These are phyloP conservation scores for Calocybe gangraenosa DNA, from an alignment of 768 basidiomycete genomes.

Conservation along the genomic window DNA sequence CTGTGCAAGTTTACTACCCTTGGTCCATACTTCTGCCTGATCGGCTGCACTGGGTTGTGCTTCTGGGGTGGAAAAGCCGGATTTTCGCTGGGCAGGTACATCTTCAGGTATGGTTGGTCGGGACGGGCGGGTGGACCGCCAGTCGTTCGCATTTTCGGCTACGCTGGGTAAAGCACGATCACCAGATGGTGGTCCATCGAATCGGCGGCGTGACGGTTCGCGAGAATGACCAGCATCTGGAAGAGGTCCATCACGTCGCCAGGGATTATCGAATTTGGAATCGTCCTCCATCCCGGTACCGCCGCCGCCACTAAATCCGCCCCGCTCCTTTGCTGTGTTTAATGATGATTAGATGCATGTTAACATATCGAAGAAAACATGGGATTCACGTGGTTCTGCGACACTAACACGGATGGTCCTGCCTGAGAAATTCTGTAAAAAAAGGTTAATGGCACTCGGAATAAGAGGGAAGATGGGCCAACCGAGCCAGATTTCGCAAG, in stretches of 20 bases:
- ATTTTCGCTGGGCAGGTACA: conserved; percentile 49
- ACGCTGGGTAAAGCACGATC: conserved; percentile 40
- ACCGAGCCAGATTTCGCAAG: conserved; percentile 69
- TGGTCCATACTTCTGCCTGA: conserved; percentile 74
- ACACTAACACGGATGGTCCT: conserved; percentile 87
- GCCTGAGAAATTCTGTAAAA: conserved; percentile 64
- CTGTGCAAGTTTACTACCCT: conserved; percentile 71
- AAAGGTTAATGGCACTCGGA: conserved; percentile 2
- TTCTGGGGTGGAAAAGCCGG: conserved; percentile 49
- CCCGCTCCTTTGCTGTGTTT: conserved; percentile 68
- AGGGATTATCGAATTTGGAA: conserved; percentile 77
- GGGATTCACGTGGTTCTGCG: conserved; percentile 86
- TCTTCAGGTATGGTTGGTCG: conserved; percentile 44
- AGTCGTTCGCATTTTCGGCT: conserved; percentile 64
- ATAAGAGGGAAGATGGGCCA: conserved; percentile 20
- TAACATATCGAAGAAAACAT: background rate
- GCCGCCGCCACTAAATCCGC: conserved; percentile 39
- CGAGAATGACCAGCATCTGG: conserved; percentile 61
- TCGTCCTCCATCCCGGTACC: conserved; percentile 55
- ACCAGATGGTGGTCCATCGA: conserved; percentile 48
- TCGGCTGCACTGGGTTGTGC: conserved; percentile 55
- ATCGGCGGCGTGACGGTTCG: conserved; percentile 62
- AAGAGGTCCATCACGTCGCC: conserved; percentile 86
- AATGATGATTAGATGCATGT: conserved; percentile 6
- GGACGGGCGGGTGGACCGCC: conserved; percentile 58